Conservation (phyloP, 1,139 yeast genomes). For the Taphrina populina region DNA sequence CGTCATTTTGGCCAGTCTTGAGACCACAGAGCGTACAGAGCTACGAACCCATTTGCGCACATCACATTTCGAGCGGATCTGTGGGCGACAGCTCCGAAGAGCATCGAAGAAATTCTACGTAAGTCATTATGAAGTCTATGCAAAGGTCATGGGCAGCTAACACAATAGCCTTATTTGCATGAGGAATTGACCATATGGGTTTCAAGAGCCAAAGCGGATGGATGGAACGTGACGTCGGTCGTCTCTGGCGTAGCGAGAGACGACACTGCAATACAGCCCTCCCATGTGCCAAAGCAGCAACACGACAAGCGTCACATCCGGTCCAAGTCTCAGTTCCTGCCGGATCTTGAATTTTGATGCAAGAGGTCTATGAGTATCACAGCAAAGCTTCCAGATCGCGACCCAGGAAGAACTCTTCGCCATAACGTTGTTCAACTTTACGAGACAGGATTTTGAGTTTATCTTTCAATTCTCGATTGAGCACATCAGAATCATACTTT, state of each 20-base stretch:
- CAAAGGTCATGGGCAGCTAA: too few species aligned
- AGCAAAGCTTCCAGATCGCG: conserved; percentile 4
- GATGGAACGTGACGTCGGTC: conserved; percentile 19
- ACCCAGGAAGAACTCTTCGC: conserved; percentile 6
- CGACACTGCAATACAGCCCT: background rate
- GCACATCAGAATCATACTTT: conserved; percentile 5
- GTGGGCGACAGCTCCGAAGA: conserved; percentile 35
- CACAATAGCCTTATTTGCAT: conserved; percentile 14
- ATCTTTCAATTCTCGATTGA: conserved; percentile 15
- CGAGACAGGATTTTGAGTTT: background rate
- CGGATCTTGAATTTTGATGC: conserved; percentile 7
- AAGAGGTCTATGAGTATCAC: background rate
- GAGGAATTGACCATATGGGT: conserved; percentile 28
- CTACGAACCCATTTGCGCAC: conserved; percentile 29
- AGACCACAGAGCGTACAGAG: conserved; percentile 21
- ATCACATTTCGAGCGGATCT: conserved; percentile 36
- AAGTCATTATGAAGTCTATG: too few species aligned
- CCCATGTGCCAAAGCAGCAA: background rate
- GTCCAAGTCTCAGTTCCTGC: conserved; percentile 11
- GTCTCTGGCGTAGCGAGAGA: conserved; percentile 9
- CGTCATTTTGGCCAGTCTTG: conserved; percentile 27
- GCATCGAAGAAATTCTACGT: conserved; percentile 27
- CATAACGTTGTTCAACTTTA: background rate
- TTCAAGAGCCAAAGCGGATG: conserved; percentile 26
- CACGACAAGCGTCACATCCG: background rate